Conservation (phyloP, 768 basidiomycete species). For the Boletellus emodensis region DNA sequence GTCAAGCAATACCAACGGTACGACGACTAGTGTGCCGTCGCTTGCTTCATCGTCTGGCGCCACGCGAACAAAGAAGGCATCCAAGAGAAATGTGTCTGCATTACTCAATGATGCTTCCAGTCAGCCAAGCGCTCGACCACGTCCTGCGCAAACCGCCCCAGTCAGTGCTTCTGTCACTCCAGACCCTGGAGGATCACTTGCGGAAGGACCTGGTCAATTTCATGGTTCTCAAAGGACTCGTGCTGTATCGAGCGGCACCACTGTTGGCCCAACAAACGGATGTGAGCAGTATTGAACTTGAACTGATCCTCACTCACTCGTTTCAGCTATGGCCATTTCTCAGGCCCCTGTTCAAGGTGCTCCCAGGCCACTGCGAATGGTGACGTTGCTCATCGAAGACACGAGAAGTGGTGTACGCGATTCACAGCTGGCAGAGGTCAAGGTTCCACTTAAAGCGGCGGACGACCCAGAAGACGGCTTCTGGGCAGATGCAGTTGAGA, state of each 20-base stretch:
- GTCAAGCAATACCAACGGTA: background rate
- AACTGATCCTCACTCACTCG: constrained; percentile 4
- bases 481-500: constrained; percentile 68
- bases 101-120: background rate
- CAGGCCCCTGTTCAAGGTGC: constrained; percentile 13
- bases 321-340: constrained; percentile 8
- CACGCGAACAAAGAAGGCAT: constrained; percentile 14
- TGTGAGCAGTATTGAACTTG: constrained; percentile 25
- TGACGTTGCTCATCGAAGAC: constrained; percentile 69
- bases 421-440: constrained; percentile 61
- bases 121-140: constrained; percentile 7
- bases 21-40: background rate
- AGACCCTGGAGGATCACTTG: background rate
- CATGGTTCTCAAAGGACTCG: background rate
- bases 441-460: constrained; percentile 48
- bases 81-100: constrained; percentile 6
- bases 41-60: background rate
- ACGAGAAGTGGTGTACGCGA: constrained; percentile 50
- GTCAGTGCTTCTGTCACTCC: background rate
- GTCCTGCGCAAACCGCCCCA: constrained; percentile 6
- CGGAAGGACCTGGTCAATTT: constrained; percentile 1
- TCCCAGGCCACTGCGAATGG: constrained; percentile 40
- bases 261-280: constrained; percentile 30
- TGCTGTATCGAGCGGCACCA: constrained; percentile 4
- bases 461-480: constrained; percentile 52